phyloP scores from a whole-genome alignment of 2,329 filamentous ascomycete species.

The Phialophora macrospora region DNA sequence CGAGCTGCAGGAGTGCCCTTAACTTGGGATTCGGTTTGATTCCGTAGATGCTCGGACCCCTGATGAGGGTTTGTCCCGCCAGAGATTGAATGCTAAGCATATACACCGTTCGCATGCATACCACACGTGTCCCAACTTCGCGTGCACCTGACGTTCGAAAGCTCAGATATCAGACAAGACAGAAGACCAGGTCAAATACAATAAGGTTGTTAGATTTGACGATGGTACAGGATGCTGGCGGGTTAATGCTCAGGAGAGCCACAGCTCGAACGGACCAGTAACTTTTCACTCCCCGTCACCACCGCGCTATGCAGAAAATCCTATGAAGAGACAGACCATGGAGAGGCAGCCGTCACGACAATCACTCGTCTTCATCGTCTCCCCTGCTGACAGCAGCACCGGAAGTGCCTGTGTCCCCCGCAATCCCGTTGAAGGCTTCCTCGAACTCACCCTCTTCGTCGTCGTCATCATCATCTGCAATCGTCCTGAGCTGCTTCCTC shows the following conservation, averaged over 20 bases:
- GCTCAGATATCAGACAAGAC: not conserved
- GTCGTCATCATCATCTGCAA: conserved; percentile 41
- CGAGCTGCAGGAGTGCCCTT: not conserved
- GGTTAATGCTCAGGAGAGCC: not conserved
- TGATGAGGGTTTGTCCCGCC: not conserved
- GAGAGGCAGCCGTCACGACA: not conserved
- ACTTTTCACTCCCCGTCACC: not conserved
- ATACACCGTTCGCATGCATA: not conserved
- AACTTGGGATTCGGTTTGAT: not conserved
- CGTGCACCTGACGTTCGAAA: not conserved
- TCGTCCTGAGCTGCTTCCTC: conserved; percentile 39
- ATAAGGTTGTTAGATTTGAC: not conserved
- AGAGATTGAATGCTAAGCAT: not conserved
- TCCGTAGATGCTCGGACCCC: not conserved
- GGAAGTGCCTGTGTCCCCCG: not conserved
- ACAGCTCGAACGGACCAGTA: not conserved
- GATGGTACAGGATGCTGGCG: not conserved
- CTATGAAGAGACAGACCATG: not conserved
- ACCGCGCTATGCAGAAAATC: not conserved
- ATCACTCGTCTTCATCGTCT: not conserved
- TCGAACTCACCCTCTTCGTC: conserved; percentile 39
- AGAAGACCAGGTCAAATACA: not conserved
- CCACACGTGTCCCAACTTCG: too few relatives aligned
- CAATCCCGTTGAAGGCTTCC: conserved; percentile 15
- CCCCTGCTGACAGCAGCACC: not conserved